Evolutionary conservation across 208 protist genomes (phyloP).

Genomic region (Chromosphaera perkinsii): DNA sequence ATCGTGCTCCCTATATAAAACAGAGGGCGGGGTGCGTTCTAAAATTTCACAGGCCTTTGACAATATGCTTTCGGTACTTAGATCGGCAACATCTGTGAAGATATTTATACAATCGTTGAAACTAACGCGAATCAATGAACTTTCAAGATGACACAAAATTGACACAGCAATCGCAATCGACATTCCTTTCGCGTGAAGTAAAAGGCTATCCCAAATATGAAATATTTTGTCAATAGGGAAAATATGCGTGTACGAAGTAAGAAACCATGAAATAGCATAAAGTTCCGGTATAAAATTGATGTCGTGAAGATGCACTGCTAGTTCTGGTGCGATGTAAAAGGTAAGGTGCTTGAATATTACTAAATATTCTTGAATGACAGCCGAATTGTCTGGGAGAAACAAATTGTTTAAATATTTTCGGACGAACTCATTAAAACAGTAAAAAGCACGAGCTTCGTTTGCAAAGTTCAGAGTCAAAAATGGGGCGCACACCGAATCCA

Average conservation of each 20-base stretch:
- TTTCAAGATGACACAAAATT: too few relatives aligned
- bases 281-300: constrained; percentile 75
- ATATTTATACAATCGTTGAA: too few relatives aligned
- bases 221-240: constrained; percentile 77
- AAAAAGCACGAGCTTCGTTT: constrained; percentile 69
- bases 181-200: too few relatives aligned
- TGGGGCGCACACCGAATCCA: constrained; percentile 77
- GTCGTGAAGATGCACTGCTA: constrained; percentile 72
- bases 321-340: constrained; percentile 73
- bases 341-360: constrained; percentile 59
- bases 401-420: constrained; percentile 69
- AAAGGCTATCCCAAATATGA: constrained; percentile 79
- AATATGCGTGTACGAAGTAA: constrained; percentile 69
- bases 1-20: too few relatives aligned
- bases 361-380: constrained; percentile 33
- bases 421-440: constrained; percentile 70
- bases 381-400: constrained; percentile 51
- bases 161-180: too few relatives aligned
- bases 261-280: constrained; percentile 88
- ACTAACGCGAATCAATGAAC: too few relatives aligned
- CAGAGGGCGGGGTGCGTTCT: too few relatives aligned
- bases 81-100: too few relatives aligned
- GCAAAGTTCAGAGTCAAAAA: constrained; percentile 64
- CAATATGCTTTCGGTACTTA: too few relatives aligned
- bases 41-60: too few relatives aligned